Base-by-base conservation (phyloP, 2,329 filamentous ascomycete species). In the Daldinia sp. region DNA sequence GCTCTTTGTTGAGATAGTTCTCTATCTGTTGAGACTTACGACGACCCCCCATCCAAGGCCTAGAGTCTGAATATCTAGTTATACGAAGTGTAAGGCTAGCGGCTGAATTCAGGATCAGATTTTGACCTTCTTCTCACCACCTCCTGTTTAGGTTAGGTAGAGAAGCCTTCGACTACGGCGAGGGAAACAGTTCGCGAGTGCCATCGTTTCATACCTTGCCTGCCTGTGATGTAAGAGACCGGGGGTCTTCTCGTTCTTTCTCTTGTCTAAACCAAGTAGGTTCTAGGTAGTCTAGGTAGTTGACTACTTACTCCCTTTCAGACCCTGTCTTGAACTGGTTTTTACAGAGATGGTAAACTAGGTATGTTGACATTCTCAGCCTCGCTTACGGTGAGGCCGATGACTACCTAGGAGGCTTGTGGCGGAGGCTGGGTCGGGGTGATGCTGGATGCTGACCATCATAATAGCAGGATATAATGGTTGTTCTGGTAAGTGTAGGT, bases 351-450 rank as follows among this genome's bases (percentile, higher is more conserved):
- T 9, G 20, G 20, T n/a, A 10, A 15, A 37, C 18, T 23, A n/a
- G 6, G 12, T 54, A n/a, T 15, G 6, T 54, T 26, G 30, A 35
- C 10, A 37, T 15, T 39, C 13, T 39, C 33, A 35, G 33, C 51
- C 51, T 54, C 37, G 18, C 33, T 26, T 37, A 39, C 33, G 51
- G 33, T 18, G 7, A 54, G 33, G 51, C 51, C 51, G 33, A 37
- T 13, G 18, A 37, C 10, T 54, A 6, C 37, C 10, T 18, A 37
- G 26, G 51, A 35, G 23, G 18, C 9, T 18, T 54, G 18, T 37
- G 30, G 51, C 18, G 30, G 51, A 39, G 51, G 51, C 51, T 54
- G 20, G 20, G 51, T n/a, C 6, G 2, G 18, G 9, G 18, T 54
- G 33, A n/a, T 26, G 23, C 18, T 23, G 15, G 10, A 37, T 30